These are phyloP conservation scores for Phaeotremella skinneri DNA, from an alignment of 768 basidiomycete species.

Conservation along the genomic window DNA sequence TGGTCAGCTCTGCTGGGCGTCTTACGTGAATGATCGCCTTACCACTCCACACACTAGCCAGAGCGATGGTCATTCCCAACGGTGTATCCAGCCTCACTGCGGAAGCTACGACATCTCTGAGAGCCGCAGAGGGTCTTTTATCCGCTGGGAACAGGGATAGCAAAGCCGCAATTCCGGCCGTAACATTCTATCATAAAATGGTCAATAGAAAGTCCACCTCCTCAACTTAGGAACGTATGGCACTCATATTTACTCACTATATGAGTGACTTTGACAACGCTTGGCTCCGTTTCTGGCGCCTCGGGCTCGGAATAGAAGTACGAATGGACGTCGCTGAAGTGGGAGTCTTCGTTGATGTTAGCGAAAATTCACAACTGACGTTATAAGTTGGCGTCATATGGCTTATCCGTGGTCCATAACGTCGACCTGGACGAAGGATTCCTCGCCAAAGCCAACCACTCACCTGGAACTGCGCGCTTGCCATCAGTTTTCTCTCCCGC, in stretches of 20 bases:
- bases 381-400: no score
- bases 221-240: background rate
- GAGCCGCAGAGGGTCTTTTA: constrained; percentile 58
- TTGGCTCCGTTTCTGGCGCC: constrained; percentile 31
- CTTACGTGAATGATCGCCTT: constrained; percentile 58
- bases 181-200: constrained; percentile 59
- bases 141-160: constrained; percentile 73
- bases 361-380: no score
- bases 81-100: constrained; percentile 70
- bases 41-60: constrained; percentile 60
- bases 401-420: no score
- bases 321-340: constrained; percentile 53
- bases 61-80: constrained; percentile 74
- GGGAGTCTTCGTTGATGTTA: no score
- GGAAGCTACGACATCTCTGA: constrained; percentile 75
- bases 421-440: no score
- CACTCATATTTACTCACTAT: constrained; percentile 52
- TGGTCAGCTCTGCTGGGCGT: constrained; percentile 60
- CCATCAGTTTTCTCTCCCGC: constrained; percentile 60
- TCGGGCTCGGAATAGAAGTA: constrained; percentile 55
- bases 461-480: constrained; percentile 45
- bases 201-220: background rate
- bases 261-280: constrained; percentile 60
- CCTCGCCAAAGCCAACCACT: background rate
- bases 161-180: constrained; percentile 79